Conservation (phyloP, 345 rosid genomes). For the Salix arbutifolia region DNA sequence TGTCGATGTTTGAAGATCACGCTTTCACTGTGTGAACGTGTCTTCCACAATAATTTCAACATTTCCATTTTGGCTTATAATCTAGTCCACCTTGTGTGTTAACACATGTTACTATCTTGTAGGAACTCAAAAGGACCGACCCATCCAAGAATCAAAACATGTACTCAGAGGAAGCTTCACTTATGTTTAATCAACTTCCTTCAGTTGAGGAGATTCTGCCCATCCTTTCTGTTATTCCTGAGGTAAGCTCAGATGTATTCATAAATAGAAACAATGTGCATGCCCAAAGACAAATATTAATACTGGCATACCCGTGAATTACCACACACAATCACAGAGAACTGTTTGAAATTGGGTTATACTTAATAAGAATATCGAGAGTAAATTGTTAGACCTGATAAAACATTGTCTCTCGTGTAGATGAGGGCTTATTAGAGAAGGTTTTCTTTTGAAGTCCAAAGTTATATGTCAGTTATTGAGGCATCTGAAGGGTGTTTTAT, state of each 20-base stretch:
- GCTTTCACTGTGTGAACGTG: too few species aligned
- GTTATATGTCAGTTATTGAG: too few species aligned
- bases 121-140: conserved; percentile 41
- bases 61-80: not conserved
- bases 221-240: conserved; percentile 62
- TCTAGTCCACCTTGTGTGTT: not conserved
- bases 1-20: too few species aligned
- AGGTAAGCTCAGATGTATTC: conserved; percentile 38
- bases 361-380: not conserved
- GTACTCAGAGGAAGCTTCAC: conserved; percentile 37
- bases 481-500: too few species aligned
- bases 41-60: not conserved
- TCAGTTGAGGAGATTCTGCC: conserved; percentile 63
- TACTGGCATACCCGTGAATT: not conserved
- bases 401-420: too few species aligned
- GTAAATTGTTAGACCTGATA: too few species aligned
- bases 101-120: not conserved
- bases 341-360: not conserved
- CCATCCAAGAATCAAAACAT: conserved; percentile 27
- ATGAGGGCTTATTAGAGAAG: too few species aligned
- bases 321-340: not conserved
- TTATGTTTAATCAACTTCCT: conserved; percentile 40
- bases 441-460: too few species aligned
- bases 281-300: not conserved
- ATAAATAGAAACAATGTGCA: not conserved